A percentile compares a stretch with the other conserved stretches of the same genome.
Conservation (phyloP, 2,329 filamentous ascomycete species). For the Chaetomiaceae sp. region DNA sequence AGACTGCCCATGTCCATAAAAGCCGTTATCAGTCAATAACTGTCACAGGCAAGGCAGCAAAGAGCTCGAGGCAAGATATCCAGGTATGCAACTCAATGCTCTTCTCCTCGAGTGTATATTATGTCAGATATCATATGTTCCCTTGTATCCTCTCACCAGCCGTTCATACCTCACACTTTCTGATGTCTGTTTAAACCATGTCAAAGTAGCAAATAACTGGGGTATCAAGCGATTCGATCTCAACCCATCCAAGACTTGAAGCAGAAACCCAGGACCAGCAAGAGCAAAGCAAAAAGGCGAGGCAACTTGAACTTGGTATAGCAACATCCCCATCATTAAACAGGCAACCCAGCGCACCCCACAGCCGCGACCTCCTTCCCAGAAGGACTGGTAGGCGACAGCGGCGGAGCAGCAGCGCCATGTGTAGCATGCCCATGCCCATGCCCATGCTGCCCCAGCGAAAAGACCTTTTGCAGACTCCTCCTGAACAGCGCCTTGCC, state of each 20-base stretch:
- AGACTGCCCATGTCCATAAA: too few relatives aligned
- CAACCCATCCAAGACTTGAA: neutral
- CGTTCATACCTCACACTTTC: too few relatives aligned
- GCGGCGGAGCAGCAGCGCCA: neutral
- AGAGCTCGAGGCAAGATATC: too few relatives aligned
- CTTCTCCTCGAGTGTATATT: too few relatives aligned
- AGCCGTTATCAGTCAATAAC: too few relatives aligned
- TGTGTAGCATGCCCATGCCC: neutral
- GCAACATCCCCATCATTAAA: neutral
- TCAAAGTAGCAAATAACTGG: neutral
- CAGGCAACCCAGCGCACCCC: neutral
- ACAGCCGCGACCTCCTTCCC: slow-evolving; percentile 15
- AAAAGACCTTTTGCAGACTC: slow-evolving; percentile 45
- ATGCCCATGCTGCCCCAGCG: slow-evolving; percentile 32
- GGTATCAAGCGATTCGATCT: slow-evolving; percentile 1
- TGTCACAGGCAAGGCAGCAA: too few relatives aligned
- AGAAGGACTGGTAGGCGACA: slow-evolving; percentile 7
- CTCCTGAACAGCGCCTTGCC: slow-evolving; percentile 33
- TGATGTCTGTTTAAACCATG: neutral
- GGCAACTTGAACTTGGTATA: neutral
- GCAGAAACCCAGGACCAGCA: neutral
- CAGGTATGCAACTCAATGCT: too few relatives aligned
- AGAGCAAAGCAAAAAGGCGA: neutral
- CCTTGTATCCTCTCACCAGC: too few relatives aligned
- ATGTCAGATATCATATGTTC: too few relatives aligned